These are phyloP conservation scores for Neurospora sp. DNA, from an alignment of 495 filamentous ascomycete species.

Conservation along the genomic window DNA sequence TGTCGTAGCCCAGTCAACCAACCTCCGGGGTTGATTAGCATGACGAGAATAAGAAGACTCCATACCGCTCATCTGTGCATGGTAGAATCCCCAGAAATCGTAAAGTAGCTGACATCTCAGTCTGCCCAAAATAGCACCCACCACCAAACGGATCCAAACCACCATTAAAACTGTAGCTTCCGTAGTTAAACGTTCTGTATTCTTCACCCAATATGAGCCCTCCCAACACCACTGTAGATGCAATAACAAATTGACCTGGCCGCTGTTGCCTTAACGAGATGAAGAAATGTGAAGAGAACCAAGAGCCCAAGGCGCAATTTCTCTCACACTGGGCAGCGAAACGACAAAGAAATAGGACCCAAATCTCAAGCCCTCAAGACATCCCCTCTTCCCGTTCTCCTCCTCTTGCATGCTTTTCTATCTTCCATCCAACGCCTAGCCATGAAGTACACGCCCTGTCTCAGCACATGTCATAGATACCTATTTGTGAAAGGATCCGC, in stretches of 20 bases:
- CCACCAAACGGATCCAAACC: background rate
- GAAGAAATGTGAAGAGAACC: background rate
- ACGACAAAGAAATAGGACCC: background rate
- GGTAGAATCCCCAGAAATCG: background rate
- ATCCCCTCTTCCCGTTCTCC: background rate
- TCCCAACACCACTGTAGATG: background rate
- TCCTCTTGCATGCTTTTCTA: background rate
- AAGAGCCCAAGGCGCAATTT: background rate
- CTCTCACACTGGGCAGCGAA: background rate
- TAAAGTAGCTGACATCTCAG: background rate
- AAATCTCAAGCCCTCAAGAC: background rate
- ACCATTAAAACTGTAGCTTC: background rate
- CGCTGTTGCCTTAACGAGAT: background rate
- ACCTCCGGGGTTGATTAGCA: background rate
- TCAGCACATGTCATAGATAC: background rate
- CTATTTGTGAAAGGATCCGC: background rate
- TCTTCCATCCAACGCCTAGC: background rate
- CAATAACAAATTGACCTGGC: background rate
- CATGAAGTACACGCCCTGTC: background rate
- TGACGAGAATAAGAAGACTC: background rate
- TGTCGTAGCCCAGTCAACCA: background rate
- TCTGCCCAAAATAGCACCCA: background rate
- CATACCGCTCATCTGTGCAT: background rate
- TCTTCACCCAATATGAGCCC: background rate
- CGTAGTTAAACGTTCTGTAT: background rate